phyloP scores from a whole-genome alignment of 1,139 yeast genomes.

The Candida tropicalis region DNA sequence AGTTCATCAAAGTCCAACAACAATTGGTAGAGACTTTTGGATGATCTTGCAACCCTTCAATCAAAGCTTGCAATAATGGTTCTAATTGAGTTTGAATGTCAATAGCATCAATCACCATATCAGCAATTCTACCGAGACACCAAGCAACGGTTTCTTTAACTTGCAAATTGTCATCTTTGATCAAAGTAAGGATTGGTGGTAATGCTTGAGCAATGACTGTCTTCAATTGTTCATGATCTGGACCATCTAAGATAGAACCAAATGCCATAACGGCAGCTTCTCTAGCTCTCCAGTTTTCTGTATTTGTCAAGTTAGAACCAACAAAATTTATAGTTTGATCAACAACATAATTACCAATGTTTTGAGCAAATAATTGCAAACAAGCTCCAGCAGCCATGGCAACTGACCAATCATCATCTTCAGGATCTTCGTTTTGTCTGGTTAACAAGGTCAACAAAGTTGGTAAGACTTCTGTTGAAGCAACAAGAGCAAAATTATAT shows the following conservation, averaged over 20 bases:
- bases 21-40: constrained; percentile 93
- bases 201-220: constrained; percentile 78
- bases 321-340: constrained; percentile 85
- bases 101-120: constrained; percentile 77
- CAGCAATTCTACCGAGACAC: constrained; percentile 97
- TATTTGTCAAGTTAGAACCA: constrained; percentile 63
- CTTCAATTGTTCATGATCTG: constrained; percentile 72
- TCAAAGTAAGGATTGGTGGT: constrained; percentile 71
- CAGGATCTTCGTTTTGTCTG: constrained; percentile 87
- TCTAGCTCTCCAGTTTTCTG: constrained; percentile 72
- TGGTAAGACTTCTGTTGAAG: constrained; percentile 84
- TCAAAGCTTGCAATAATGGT: constrained; percentile 68
- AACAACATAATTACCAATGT: constrained; percentile 83
- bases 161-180: constrained; percentile 73
- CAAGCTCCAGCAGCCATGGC: constrained; percentile 99
- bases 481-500: constrained; percentile 81
- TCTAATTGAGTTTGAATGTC: constrained; percentile 67
- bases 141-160: constrained; percentile 98
- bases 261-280: constrained; percentile 99
- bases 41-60: constrained; percentile 81
- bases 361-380: constrained; percentile 88
- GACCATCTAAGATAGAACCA: constrained; percentile 96
- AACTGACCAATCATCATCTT: constrained; percentile 96
- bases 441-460: constrained; percentile 78
- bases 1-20: constrained; percentile 94